Percentiles rank a stretch among this genome's conserved stretches.
Conservation (phyloP, 768 basidiomycete species). For the Leccinellum albellum region DNA sequence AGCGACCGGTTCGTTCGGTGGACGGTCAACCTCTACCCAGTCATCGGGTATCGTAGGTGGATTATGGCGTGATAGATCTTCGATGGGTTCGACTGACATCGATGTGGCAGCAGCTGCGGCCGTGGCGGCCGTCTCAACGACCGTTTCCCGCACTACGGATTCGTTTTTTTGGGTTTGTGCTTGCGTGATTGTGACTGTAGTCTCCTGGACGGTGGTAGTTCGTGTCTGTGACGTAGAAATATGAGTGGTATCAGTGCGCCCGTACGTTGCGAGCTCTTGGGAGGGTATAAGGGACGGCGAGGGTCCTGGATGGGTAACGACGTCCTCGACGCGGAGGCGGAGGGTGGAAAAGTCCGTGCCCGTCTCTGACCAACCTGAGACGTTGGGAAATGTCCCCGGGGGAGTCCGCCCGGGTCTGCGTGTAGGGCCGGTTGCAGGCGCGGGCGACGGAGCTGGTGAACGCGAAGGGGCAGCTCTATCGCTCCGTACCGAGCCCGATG, state of each 20-base stretch:
- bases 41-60: slow-evolving; percentile 26
- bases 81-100: not conserved
- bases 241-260: slow-evolving; percentile 12
- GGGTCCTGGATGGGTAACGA: slow-evolving; percentile 14
- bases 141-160: not conserved
- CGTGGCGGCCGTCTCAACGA: not conserved
- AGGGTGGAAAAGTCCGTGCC: slow-evolving; percentile 22
- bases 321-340: slow-evolving; percentile 7
- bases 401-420: slow-evolving; percentile 27
- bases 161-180: slow-evolving; percentile 8
- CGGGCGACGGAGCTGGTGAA: slow-evolving; percentile 18
- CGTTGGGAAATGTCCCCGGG: slow-evolving; percentile 26
- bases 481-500: slow-evolving; percentile 27
- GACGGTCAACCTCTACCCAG: slow-evolving; percentile 26
- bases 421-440: slow-evolving; percentile 11
- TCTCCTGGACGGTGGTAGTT: slow-evolving; percentile 3
- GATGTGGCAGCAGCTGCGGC: not conserved
- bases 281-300: slow-evolving; percentile 30
- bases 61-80: slow-evolving; percentile 17
- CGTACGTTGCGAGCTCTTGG: slow-evolving; percentile 11
- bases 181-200: slow-evolving; percentile 11
- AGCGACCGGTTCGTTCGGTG: slow-evolving; percentile 5
- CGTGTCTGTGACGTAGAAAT: slow-evolving; percentile 4
- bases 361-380: slow-evolving; percentile 32
- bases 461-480: slow-evolving; percentile 29